Conservation (phyloP, 2,329 filamentous ascomycete genomes). For the Clonostachys rhizophaga region DNA sequence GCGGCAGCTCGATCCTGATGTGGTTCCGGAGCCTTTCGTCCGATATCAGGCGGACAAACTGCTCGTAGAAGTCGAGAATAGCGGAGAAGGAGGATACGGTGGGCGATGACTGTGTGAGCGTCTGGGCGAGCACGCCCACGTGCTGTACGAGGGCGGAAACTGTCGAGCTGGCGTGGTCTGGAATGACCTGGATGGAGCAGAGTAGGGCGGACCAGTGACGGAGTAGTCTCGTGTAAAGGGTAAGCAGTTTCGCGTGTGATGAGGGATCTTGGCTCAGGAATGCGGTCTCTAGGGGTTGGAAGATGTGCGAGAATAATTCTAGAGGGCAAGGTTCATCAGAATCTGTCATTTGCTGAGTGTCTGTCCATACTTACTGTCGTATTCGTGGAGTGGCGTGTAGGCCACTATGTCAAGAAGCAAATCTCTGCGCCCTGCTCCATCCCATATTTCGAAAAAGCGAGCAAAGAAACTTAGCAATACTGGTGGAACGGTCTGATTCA, state of each 20-base stretch:
- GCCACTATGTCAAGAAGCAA: slow-evolving; percentile 54
- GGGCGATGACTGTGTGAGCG: slow-evolving; percentile 50
- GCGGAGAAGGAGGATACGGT: slow-evolving; percentile 41
- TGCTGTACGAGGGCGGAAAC: slow-evolving; percentile 39
- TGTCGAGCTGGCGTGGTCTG: slow-evolving; percentile 25
- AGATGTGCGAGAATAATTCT: slow-evolving; percentile 47
- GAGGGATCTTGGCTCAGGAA: slow-evolving; percentile 41
- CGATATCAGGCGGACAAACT: slow-evolving; percentile 51
- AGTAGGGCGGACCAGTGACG: slow-evolving; percentile 50
- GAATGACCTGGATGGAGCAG: slow-evolving; percentile 27
- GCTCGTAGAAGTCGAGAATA: slow-evolving; percentile 67
- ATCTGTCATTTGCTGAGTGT: background rate
- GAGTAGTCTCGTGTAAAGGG: slow-evolving; percentile 64
- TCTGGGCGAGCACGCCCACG: slow-evolving; percentile 51
- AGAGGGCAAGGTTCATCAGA: background rate
- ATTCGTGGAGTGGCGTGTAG: slow-evolving; percentile 48
- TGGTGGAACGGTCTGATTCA: slow-evolving; percentile 36
- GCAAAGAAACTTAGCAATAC: slow-evolving; percentile 43
- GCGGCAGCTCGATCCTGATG: slow-evolving; percentile 65
- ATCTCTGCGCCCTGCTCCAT: slow-evolving; percentile 49
- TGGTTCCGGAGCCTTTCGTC: slow-evolving; percentile 42
- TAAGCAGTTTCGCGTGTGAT: slow-evolving; percentile 56
- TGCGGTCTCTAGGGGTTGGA: slow-evolving; percentile 45
- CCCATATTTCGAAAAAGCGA: slow-evolving; percentile 55
- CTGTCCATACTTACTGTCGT: slow-evolving; percentile 38